Percentiles rank a stretch among this genome's conserved stretches.
Conservation (phyloP, 805 yeast species). For the Yamadazyma nakazawae region DNA sequence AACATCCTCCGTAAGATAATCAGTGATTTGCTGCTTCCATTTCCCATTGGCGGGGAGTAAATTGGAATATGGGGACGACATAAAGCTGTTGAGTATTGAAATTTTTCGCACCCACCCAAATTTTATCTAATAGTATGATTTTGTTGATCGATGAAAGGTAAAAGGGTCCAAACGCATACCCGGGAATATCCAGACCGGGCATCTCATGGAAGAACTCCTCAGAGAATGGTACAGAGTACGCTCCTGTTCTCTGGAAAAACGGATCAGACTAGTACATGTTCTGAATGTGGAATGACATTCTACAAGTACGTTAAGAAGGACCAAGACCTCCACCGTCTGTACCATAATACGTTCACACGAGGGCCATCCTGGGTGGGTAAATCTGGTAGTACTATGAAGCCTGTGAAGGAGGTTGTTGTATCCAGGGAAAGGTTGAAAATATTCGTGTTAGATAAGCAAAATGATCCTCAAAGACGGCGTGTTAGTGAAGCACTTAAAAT, state of each 20-base stretch:
- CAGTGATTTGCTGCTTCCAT: slow-evolving; percentile 78
- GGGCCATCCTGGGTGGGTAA: slow-evolving; percentile 47
- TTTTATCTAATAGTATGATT: background rate
- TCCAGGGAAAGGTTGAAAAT: slow-evolving; percentile 14
- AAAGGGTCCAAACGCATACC: background rate
- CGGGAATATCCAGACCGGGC: background rate
- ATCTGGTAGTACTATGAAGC: background rate
- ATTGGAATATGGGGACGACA: slow-evolving; percentile 27
- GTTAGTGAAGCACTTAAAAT: slow-evolving; percentile 40
- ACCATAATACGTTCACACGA: slow-evolving; percentile 46
- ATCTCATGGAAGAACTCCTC: background rate
- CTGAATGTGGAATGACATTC: slow-evolving; percentile 54
- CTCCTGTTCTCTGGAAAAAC: slow-evolving; percentile 11
- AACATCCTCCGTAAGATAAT: slow-evolving; percentile 81
- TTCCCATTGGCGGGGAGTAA: slow-evolving; percentile 70
- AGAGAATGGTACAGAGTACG: slow-evolving; percentile 16
- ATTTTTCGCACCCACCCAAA: slow-evolving; percentile 4
- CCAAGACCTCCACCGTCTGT: slow-evolving; percentile 45
- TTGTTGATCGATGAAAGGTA: background rate
- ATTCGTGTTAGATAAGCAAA: slow-evolving; percentile 20
- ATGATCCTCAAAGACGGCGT: slow-evolving; percentile 21
- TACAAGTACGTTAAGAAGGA: slow-evolving; percentile 40
- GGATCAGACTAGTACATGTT: slow-evolving; percentile 32
- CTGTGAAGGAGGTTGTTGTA: background rate
- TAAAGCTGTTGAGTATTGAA: background rate